These are phyloP conservation scores for Ammopiptanthus mongolicus DNA, from an alignment of 306 rosid genomes.

Conservation along the genomic window DNA sequence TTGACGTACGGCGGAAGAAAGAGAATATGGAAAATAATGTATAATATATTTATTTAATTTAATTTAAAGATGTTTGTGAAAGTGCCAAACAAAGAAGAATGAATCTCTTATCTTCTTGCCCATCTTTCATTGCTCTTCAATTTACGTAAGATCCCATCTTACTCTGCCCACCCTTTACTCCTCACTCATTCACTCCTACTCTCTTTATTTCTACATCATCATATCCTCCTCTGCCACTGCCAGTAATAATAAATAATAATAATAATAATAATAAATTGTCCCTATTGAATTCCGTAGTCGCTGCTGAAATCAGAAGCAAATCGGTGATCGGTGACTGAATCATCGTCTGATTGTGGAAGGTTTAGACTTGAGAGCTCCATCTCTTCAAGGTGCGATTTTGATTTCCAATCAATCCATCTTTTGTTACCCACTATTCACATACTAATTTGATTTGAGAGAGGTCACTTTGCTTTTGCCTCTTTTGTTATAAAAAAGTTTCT, in stretches of 20 bases:
- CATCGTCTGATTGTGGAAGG: too few relatives aligned
- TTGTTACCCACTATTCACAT: neutral
- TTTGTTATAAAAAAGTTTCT: neutral
- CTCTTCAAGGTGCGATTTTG: slow-evolving; percentile 22
- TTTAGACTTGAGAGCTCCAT: slow-evolving; percentile 8
- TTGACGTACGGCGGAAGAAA: too few relatives aligned
- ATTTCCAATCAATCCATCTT: slow-evolving; percentile 3
- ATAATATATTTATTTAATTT: too few relatives aligned
- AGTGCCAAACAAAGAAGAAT: too few relatives aligned
- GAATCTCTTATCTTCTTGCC: slow-evolving; percentile 52
- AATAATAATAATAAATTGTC: neutral
- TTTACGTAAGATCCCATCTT: too few relatives aligned
- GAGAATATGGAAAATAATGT: too few relatives aligned
- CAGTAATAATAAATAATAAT: too few relatives aligned
- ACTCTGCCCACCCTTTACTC: too few relatives aligned
- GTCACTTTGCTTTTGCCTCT: neutral
- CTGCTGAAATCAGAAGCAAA: neutral
- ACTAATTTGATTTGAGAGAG: neutral
- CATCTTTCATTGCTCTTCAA: slow-evolving; percentile 25
- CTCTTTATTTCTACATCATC: neutral
- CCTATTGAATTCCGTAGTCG: slow-evolving; percentile 5
- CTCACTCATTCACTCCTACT: neutral
- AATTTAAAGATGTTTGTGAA: too few relatives aligned
- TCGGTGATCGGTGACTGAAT: slow-evolving; percentile 38
- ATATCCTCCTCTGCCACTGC: too few relatives aligned